Evolutionary conservation across 495 filamentous ascomycete species (phyloP).

Genomic region (Penicillium salamii): DNA sequence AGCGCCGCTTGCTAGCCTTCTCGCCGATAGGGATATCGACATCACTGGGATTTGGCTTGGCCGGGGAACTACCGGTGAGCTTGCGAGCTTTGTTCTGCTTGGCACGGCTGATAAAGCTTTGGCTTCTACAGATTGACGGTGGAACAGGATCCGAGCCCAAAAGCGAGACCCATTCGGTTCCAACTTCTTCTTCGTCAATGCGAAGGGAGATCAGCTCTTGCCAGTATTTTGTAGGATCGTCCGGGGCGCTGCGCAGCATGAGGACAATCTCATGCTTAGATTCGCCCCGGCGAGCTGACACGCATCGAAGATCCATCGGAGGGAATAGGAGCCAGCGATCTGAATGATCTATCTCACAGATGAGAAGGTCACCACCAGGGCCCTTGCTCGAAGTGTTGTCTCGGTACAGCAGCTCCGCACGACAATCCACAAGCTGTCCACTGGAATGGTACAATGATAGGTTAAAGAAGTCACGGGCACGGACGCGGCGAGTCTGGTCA

Average conservation of each 20-base stretch:
- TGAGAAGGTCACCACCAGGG: conserved; percentile 73
- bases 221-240: conserved; percentile 55
- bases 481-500: conserved; percentile 70
- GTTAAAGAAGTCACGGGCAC: conserved; percentile 84
- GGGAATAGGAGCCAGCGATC: conserved; percentile 89
- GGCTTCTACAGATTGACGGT: conserved; percentile 52
- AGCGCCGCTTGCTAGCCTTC: conserved; percentile 40
- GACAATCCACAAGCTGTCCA: conserved; percentile 83
- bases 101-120: conserved; percentile 50
- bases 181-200: conserved; percentile 69
- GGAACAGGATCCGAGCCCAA: conserved; percentile 75
- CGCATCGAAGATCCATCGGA: conserved; percentile 61
- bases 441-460: conserved; percentile 83
- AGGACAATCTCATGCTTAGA: conserved; percentile 66
- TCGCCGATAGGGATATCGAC: conserved; percentile 77
- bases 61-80: conserved; percentile 31
- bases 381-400: conserved; percentile 63
- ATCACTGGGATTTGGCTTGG: conserved; percentile 49
- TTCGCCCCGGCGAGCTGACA: conserved; percentile 81
- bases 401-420: conserved; percentile 81
- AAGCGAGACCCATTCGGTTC: conserved; percentile 85
- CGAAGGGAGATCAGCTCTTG: conserved; percentile 74
- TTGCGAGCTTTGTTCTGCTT: conserved; percentile 37
- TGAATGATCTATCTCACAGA: conserved; percentile 78
- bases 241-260: conserved; percentile 65